Conservation (phyloP, 306 rosid genomes). For the Vachellia collinsii region DNA sequence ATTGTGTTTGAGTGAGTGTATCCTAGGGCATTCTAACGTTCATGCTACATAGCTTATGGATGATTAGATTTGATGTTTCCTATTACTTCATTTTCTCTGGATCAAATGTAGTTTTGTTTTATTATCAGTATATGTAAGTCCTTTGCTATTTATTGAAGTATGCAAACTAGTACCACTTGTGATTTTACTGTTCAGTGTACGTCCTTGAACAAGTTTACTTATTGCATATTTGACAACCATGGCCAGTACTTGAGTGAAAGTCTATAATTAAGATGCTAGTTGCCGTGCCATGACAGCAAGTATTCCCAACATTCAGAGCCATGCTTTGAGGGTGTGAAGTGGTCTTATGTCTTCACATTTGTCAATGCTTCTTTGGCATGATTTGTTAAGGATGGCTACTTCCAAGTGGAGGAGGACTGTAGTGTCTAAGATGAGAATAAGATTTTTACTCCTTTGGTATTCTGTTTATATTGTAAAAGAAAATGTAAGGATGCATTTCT, state of each 20-base stretch:
- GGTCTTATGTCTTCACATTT: not conserved
- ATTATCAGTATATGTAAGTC: not conserved
- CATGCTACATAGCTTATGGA: not conserved
- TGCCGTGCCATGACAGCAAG: slow-evolving; percentile 10
- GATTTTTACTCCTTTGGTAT: not conserved
- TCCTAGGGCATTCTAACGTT: not conserved
- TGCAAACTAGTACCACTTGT: not conserved
- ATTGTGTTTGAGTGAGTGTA: not conserved
- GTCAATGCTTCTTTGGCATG: not conserved
- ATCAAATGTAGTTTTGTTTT: not conserved
- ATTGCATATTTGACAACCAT: not conserved
- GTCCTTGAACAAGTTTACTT: not conserved
- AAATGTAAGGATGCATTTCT: slow-evolving; percentile 5
- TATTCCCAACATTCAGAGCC: not conserved
- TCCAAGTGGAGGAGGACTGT: slow-evolving; percentile 13
- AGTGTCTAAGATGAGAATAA: not conserved
- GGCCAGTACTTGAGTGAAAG: not conserved
- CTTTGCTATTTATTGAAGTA: not conserved
- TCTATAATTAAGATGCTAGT: not conserved
- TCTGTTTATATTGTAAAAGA: slow-evolving; percentile 9
- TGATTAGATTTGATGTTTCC: not conserved
- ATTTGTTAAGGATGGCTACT: slow-evolving; percentile 17
- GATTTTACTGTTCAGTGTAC: not conserved
- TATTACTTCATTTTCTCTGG: not conserved
- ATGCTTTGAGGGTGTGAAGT: not conserved